Evolutionary conservation across 345 rosid genomes (phyloP).

Genomic region (Hypericum androsaemum): DNA sequence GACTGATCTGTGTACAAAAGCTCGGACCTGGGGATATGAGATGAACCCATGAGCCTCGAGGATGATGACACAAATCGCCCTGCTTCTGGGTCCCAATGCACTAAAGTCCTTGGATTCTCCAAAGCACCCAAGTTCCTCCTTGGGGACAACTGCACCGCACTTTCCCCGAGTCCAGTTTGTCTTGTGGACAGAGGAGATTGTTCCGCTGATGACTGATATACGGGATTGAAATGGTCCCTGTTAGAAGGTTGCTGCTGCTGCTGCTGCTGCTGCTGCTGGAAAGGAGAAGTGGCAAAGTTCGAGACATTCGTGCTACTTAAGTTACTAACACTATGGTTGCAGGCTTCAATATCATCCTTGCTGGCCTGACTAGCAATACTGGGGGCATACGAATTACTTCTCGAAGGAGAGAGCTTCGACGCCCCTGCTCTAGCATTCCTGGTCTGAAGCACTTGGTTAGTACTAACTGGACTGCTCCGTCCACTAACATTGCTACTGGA

Average conservation of each 20-base stretch:
- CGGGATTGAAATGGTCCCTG: slow-evolving; percentile 67
- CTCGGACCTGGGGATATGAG: slow-evolving; percentile 41
- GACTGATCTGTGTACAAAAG: slow-evolving; percentile 47
- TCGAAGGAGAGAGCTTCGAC: slow-evolving; percentile 23
- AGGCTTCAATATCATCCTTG: slow-evolving; percentile 48
- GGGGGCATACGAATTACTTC: slow-evolving; percentile 38
- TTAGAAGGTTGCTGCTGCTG: slow-evolving; percentile 31
- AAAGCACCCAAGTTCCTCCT: slow-evolving; percentile 27
- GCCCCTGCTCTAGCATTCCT: slow-evolving; percentile 29
- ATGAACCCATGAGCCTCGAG: slow-evolving; percentile 17
- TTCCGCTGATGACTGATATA: slow-evolving; percentile 46
- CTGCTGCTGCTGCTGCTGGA: too few relatives aligned
- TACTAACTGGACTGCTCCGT: slow-evolving; percentile 64
- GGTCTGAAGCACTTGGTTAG: slow-evolving; percentile 34
- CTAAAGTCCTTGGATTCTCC: slow-evolving; percentile 42
- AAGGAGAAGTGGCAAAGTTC: slow-evolving; percentile 30
- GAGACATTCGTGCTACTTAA: slow-evolving; percentile 49
- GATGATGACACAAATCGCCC: slow-evolving; percentile 67
- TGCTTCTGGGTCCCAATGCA: slow-evolving; percentile 85
- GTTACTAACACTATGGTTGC: slow-evolving; percentile 45
- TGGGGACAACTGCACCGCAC: slow-evolving; percentile 20
- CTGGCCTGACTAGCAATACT: slow-evolving; percentile 33
- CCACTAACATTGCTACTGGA: slow-evolving; percentile 62
- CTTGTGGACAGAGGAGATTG: slow-evolving; percentile 45
- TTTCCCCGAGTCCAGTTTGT: slow-evolving; percentile 16